Evolutionary conservation across 1,284 basidiomycete genomes (phyloP), one percentile per base, ranked within the genome.

Genomic region (Mycena citricolor): DNA sequence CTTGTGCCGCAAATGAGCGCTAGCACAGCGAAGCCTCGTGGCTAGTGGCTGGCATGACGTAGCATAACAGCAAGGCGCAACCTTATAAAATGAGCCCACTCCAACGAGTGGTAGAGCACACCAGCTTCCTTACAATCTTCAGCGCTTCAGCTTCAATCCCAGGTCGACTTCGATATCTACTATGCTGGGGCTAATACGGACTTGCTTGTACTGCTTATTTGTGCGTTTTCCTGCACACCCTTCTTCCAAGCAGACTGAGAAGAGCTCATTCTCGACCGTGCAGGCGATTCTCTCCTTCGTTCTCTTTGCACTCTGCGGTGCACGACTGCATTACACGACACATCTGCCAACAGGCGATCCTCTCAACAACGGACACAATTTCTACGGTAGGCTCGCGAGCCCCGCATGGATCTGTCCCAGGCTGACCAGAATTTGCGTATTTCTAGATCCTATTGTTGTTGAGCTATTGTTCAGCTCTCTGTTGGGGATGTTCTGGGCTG

Each of bases 251-350:
- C 16, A 35, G 8, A 17, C 8, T 14, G 20, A 35, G 13, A 21
- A 8, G 14, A 35, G 13, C 33, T 5, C 16, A 13, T 8, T 5
- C 22, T 24, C 36, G 14, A 45, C 29, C 21, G 12, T 44, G 17
- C 39, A 83, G 82, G 71, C 65, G 49, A 30, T 82, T 31, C 81
- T 85, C 57, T 76, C 82, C 20, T 63, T 71, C 44, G 66, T 86
- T 30, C 62, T 84, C n/a, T 67, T 88, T 51, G 79, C 76, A 32
- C 61, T 88, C 16, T 68, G 74, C 23, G 81, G 74, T 31, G 77
- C 78, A 24, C 73, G 85, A 42, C 56, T 89, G 43, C 69, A 77
- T 50, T 87, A 87, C 60, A 89, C 86, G 11, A 74, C 72, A 30
- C 74, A 81, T 54, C 60, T 86, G 13, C 73, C 75, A n/a, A n/a